These are phyloP conservation scores for Boletus insuetus DNA, from an alignment of 768 basidiomycete genomes.

Conservation along the genomic window DNA sequence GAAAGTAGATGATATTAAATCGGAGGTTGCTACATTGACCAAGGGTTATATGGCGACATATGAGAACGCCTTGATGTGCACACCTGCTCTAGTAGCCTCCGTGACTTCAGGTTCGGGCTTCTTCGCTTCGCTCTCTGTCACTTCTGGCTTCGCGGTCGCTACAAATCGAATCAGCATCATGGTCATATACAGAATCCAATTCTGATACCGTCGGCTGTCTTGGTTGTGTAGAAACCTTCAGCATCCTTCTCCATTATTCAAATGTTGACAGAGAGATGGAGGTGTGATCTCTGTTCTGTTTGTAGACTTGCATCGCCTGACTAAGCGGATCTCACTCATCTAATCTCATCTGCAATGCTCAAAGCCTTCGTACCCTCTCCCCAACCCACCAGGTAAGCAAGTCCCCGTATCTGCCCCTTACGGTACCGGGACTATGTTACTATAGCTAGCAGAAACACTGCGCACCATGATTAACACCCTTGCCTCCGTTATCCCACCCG, in stretches of 20 bases:
- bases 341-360: constrained; percentile 14
- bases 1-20: constrained; percentile 77
- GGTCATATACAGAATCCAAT: not conserved
- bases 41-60: not conserved
- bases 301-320: constrained; percentile 10
- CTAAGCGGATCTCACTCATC: constrained; percentile 20
- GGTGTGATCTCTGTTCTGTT: not conserved
- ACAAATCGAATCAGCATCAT: constrained; percentile 8
- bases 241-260: constrained; percentile 66
- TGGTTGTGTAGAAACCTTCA: constrained; percentile 74
- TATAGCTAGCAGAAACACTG: not conserved
- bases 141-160: constrained; percentile 24
- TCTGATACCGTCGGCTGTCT: constrained; percentile 39
- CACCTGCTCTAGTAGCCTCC: constrained; percentile 22
- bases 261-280: constrained; percentile 7
- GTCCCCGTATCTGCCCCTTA: not conserved
- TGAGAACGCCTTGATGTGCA: constrained; percentile 2
- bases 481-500: constrained; percentile 7
- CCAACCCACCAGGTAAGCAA: not conserved
- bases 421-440: not conserved
- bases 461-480: constrained; percentile 6
- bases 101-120: constrained; percentile 20
- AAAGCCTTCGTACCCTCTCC: no score
- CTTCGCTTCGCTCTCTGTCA: constrained; percentile 26
- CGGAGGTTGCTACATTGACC: constrained; percentile 36